phyloP scores from a whole-genome alignment of 306 rosid species.

The Vigna radiata region DNA sequence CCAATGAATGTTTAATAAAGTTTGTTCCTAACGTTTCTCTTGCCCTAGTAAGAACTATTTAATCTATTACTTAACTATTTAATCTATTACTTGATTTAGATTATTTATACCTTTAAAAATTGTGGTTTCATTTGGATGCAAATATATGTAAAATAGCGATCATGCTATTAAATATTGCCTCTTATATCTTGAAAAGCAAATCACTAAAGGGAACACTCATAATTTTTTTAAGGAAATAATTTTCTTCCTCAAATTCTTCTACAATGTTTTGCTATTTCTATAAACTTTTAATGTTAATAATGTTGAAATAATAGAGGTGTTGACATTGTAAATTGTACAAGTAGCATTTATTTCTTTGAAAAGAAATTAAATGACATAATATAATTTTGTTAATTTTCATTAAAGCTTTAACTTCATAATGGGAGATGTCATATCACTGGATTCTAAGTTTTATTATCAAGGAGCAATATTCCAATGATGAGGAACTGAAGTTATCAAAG shows the following conservation, averaged over 20 bases:
- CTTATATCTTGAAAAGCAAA: background rate
- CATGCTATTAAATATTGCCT: background rate
- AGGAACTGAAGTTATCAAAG: too few relatives aligned
- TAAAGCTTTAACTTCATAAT: background rate
- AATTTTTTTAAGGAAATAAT: background rate
- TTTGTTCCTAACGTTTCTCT: too few relatives aligned
- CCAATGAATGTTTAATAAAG: too few relatives aligned
- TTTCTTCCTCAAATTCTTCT: constrained; percentile 12
- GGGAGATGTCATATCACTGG: background rate
- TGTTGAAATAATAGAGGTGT: background rate
- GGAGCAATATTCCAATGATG: background rate
- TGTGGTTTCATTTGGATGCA: constrained; percentile 5
- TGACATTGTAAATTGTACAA: background rate
- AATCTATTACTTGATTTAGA: background rate
- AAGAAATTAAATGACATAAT: background rate
- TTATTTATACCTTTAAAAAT: background rate
- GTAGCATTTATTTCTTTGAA: background rate
- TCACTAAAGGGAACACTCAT: constrained; percentile 2
- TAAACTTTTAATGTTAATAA: background rate
- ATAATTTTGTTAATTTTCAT: constrained; percentile 19
- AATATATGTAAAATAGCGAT: background rate
- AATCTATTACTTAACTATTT: background rate
- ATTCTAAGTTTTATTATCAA: background rate
- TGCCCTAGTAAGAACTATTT: background rate
- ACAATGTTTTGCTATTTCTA: background rate